Evolutionary conservation across 495 filamentous ascomycete genomes (phyloP), one percentile per base, ranked within the genome.

Genomic region (Tuber borchii): DNA sequence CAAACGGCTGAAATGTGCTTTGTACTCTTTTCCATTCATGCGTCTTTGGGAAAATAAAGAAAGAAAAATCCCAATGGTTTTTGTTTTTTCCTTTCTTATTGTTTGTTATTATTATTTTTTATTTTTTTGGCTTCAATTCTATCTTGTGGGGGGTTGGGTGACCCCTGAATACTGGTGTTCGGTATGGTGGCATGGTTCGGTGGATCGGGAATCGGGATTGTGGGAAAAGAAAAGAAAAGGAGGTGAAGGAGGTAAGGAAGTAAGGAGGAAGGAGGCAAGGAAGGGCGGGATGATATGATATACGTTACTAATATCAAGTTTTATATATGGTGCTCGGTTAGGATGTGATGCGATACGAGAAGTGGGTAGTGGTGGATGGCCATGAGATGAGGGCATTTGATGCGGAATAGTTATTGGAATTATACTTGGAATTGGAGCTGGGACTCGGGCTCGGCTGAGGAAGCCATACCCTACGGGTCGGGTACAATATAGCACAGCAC

Each of bases 1-100:
- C 5, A 26, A 61, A 61, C 56, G 56, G 56, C 56, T 61, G 56
- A 61, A 61, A 61, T 61, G 56, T 61, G 56, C 56, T 61, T 61
- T 61, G 56, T 61, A 61, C 56, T 14, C 56, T 61, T 61, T 31
- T 16, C 26, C 56, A 61, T 61, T 2, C 56, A 31, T 31, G n/a
- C n/a, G n/a, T 2, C n/a, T 31, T 61, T 22, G 48, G 3, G 26
- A 14, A n/a, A 26, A 56, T 10, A 26, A n/a, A 56, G 20, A 56
- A 8, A 61, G 14, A 56, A 56, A 26, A 26, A 2, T 56, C 51
- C 51, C 51, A 56, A 56, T n/a, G 9, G 56, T 61, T 61, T 61
- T 61, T 61, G n/a, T 31, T 61, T 61, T 61, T 61, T 31, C 2
- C 2, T 56, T 12, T n/a, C 22, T 22, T 46, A 46, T 46, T 56